phyloP scores from a whole-genome alignment of 805 yeast species.

The Pichia nanzhaoensis region DNA sequence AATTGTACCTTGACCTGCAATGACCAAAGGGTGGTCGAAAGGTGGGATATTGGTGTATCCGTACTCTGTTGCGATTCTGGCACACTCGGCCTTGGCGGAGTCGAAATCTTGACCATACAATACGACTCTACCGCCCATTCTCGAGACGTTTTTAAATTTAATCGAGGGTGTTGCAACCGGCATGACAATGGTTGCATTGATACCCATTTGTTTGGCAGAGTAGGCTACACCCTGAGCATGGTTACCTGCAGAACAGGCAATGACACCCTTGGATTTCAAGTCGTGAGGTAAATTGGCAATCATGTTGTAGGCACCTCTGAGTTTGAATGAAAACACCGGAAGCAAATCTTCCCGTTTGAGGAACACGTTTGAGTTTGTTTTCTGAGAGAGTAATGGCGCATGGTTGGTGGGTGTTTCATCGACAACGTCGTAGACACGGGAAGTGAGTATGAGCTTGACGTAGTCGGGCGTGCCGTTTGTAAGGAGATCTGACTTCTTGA shows the following conservation, averaged over 20 bases:
- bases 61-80: constrained; percentile 56
- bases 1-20: constrained; percentile 98
- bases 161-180: constrained; percentile 96
- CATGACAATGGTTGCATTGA: constrained; percentile 97
- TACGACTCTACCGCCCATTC: constrained; percentile 92
- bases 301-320: constrained; percentile 98
- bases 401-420: constrained; percentile 79
- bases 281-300: constrained; percentile 76
- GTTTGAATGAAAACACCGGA: constrained; percentile 93
- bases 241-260: constrained; percentile 98
- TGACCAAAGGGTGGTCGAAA: constrained; percentile 94
- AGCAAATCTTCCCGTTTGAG: constrained; percentile 88
- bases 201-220: constrained; percentile 76
- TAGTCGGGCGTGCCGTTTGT: constrained; percentile 82
- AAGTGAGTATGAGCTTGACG: constrained; percentile 79
- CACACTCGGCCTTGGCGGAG: constrained; percentile 88
- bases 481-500: constrained; percentile 44
- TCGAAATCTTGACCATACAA: constrained; percentile 92
- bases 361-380: constrained; percentile 65
- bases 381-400: constrained; percentile 70
- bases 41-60: constrained; percentile 94
- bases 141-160: constrained; percentile 82
- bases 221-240: constrained; percentile 99
- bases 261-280: constrained; percentile 73
- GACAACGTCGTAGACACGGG: constrained; percentile 91